Base-by-base conservation (phyloP, 192 early-diverging fungal species). In the Thoreauomyces humboldtii region DNA sequence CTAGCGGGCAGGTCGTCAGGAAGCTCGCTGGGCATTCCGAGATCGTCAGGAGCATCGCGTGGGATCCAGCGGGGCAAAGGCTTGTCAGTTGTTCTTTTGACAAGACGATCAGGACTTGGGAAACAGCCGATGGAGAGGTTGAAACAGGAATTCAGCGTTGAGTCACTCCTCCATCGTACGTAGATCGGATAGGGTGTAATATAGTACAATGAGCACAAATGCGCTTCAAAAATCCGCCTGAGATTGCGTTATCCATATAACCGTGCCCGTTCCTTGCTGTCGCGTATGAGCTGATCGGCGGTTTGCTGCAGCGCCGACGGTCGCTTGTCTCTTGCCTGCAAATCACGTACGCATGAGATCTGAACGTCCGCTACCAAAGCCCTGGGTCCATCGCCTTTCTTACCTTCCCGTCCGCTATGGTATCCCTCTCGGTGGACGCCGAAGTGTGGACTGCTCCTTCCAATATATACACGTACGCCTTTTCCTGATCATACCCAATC, bases 81-180 rank as follows among this genome's bases (percentile, higher is more conserved):
- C 61, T 88, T 7, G 65, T 88, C 14, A 81, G 74, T 42, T 74
- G 76, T 48, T 76, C 83, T 3, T 88, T 85, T 73, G 87, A 89
- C 72, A 82, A 80, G 52, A 74, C 70, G 7, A 71, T 87, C 12
- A 70, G 75, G 21, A 63, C 79, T 12, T 88, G 86, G 86, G 67
- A 69, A 15, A 54, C 58, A 12, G 21, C 19, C 25, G 43, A 60
- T 44, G 57, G 44, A 7, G 63, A 12, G 24, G 45, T 51, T 12
- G 61, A 57, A 4, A 36, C 50, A 28, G 50, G 27, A 15, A 4
- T 52, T 5, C 50, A 52, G 27, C 17, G 50, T n/a, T n/a, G n/a
- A n/a, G n/a, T n/a, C n/a, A n/a, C n/a, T n/a, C n/a, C n/a, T n/a
- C n/a, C n/a, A n/a, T n/a, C n/a, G n/a, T n/a, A n/a, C n/a, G n/a